Percentiles rank a stretch among this genome's conserved stretches.
phyloP scores from a whole-genome alignment of 352 stramenopile species.

The Phytophthora aleatoria region DNA sequence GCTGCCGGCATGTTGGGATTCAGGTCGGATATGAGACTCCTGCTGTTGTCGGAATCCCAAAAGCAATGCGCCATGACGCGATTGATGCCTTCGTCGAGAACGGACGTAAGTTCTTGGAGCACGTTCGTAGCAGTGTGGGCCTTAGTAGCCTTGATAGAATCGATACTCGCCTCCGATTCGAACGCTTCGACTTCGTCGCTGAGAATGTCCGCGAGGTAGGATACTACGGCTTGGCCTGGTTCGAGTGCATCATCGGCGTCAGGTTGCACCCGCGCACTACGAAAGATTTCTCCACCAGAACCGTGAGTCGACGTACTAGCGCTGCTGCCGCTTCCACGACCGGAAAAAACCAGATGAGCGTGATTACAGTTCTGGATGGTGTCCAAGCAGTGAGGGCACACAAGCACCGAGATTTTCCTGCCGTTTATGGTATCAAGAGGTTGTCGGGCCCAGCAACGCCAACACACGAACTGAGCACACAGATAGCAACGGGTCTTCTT shows the following conservation, averaged over 20 bases:
- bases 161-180: neutral
- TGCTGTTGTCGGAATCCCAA: slow-evolving; percentile 7
- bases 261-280: slow-evolving; percentile 12
- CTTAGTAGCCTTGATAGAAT: neutral
- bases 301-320: slow-evolving; percentile 23
- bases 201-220: slow-evolving; percentile 20
- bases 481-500: slow-evolving; percentile 43
- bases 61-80: slow-evolving; percentile 21
- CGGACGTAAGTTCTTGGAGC: slow-evolving; percentile 43
- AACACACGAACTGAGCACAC: slow-evolving; percentile 42
- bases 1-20: slow-evolving; percentile 1
- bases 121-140: slow-evolving; percentile 42
- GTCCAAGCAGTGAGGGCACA: slow-evolving; percentile 51
- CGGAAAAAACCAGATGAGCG: slow-evolving; percentile 19
- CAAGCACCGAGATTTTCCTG: slow-evolving; percentile 34
- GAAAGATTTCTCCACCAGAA: slow-evolving; percentile 10
- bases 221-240: slow-evolving; percentile 22
- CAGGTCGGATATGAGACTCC: neutral
- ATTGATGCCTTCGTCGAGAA: slow-evolving; percentile 26
- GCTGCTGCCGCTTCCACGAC: slow-evolving; percentile 18
- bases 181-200: slow-evolving; percentile 7
- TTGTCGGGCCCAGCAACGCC: slow-evolving; percentile 33
- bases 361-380: slow-evolving; percentile 56
- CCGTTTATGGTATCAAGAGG: slow-evolving; percentile 34
- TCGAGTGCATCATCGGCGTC: slow-evolving; percentile 12